phyloP scores from a whole-genome alignment of 208 protist species.

The Balamuthia mandrillaris region DNA sequence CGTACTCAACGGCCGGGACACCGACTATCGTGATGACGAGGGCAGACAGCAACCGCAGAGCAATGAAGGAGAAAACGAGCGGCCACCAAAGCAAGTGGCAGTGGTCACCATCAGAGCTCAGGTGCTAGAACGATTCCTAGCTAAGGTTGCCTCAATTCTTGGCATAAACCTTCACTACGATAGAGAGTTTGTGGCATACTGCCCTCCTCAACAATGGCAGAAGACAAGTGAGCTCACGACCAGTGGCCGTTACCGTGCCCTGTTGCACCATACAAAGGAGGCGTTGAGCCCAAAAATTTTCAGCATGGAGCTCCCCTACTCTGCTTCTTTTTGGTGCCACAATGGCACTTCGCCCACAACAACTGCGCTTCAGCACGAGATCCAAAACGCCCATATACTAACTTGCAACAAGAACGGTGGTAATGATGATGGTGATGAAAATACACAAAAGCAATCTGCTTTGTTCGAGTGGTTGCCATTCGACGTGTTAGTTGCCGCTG shows the following conservation, averaged over 20 bases:
- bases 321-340: not conserved
- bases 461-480: not conserved
- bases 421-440: too few relatives aligned
- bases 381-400: not conserved
- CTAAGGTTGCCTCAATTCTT: not conserved
- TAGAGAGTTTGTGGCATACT: not conserved
- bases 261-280: not conserved
- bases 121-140: slow-evolving; percentile 16
- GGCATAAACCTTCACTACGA: not conserved
- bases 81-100: not conserved
- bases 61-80: not conserved
- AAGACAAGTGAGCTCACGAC: too few relatives aligned
- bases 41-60: not conserved
- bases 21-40: not conserved
- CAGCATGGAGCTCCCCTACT: not conserved
- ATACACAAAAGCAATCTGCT: too few relatives aligned
- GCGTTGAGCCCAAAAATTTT: not conserved
- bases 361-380: not conserved
- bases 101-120: not conserved
- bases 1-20: not conserved
- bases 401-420: too few relatives aligned
- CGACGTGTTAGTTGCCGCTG: not conserved
- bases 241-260: too few relatives aligned
- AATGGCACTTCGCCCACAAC: not conserved
- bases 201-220: too few relatives aligned